Conservation (phyloP, 352 stramenopile species). For the Phytophthora sp. region DNA sequence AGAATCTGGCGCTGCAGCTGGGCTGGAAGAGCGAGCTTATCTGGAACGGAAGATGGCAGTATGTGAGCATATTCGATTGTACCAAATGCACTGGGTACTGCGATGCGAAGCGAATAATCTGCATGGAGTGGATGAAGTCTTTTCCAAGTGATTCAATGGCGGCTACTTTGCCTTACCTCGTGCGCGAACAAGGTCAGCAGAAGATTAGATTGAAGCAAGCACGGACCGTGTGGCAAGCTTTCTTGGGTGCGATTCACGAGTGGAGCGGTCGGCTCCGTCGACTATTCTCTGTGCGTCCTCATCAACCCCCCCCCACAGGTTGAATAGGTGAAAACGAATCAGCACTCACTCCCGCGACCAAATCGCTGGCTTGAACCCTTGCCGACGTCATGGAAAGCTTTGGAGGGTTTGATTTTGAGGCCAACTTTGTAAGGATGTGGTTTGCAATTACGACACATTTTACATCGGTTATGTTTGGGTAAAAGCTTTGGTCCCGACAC, state of each 20-base stretch:
- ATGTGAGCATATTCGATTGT: constrained; percentile 48
- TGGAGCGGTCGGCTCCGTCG: constrained; percentile 52
- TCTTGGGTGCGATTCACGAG: constrained; percentile 38
- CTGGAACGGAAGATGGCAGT: constrained; percentile 39
- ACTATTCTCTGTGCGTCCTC: constrained; percentile 44
- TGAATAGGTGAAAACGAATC: constrained; percentile 9
- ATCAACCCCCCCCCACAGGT: constrained; percentile 6
- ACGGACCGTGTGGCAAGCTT: constrained; percentile 37
- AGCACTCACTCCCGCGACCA: neutral
- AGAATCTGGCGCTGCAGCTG: constrained; percentile 51
- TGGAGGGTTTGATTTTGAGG: constrained; percentile 61
- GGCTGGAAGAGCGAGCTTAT: constrained; percentile 36
- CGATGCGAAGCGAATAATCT: constrained; percentile 55
- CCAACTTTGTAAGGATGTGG: no score
- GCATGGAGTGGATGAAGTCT: constrained; percentile 68
- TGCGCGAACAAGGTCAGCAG: constrained; percentile 4
- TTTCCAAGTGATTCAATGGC: constrained; percentile 37
- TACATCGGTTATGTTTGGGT: no score
- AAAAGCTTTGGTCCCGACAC: no score
- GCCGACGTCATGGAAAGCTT: constrained; percentile 50
- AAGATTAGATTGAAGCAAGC: constrained; percentile 25
- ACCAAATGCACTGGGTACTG: constrained; percentile 52
- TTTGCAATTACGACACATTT: no score
- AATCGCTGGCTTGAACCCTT: constrained; percentile 41
- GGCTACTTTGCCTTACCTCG: constrained; percentile 23